phyloP scores from a whole-genome alignment of 2,329 filamentous ascomycete species.

The Ophiostoma sp. region DNA sequence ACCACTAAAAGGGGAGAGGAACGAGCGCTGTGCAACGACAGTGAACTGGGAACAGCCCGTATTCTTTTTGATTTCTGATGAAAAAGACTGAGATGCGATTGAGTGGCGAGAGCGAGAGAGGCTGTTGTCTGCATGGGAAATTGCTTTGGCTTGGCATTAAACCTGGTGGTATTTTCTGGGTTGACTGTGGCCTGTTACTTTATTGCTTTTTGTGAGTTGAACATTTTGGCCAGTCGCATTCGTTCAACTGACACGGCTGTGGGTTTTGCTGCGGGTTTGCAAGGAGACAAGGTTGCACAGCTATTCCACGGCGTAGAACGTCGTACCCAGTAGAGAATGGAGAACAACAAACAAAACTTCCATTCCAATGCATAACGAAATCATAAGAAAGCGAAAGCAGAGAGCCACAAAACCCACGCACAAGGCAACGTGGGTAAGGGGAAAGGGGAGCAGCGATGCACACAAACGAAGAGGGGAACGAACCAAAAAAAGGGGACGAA shows the following conservation, averaged over 20 bases:
- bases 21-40: background rate
- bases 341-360: background rate
- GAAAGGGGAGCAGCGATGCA: background rate
- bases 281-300: background rate
- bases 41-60: too few relatives aligned
- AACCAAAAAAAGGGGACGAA: background rate
- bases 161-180: background rate
- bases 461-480: background rate
- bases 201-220: background rate
- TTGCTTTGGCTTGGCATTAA: slow-evolving; percentile 1
- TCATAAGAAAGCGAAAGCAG: background rate
- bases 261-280: background rate
- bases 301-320: too few relatives aligned
- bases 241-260: background rate
- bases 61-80: background rate
- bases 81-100: background rate
- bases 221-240: background rate
- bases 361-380: background rate
- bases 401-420: background rate
- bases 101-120: background rate
- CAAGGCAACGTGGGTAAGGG: slow-evolving; percentile 14
- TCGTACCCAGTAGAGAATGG: background rate
- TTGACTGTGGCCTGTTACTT: background rate
- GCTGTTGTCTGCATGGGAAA: slow-evolving; percentile 15
- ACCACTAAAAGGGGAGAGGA: background rate